A percentile compares a stretch with the other conserved stretches of the same genome.
phyloP scores from a whole-genome alignment of 345 rosid species.

The Physaria fendleri region DNA sequence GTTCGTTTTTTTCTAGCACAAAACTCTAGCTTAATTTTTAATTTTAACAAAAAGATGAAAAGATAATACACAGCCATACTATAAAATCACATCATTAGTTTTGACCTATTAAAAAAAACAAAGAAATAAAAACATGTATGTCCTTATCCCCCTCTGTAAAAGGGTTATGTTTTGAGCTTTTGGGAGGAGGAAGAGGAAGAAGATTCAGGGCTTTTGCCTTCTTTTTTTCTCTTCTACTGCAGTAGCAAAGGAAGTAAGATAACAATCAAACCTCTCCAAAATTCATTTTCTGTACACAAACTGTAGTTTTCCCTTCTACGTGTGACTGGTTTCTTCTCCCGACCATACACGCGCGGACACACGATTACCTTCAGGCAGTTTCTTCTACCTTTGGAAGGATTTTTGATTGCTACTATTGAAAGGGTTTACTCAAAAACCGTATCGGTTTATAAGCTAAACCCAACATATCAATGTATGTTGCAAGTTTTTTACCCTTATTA shows the following conservation, averaged over 20 bases:
- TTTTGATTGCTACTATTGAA: slow-evolving; percentile 18
- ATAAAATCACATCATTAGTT: too few relatives aligned
- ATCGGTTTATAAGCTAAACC: background rate
- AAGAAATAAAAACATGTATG: background rate
- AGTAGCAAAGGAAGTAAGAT: slow-evolving; percentile 17
- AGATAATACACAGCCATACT: too few relatives aligned
- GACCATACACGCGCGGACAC: background rate
- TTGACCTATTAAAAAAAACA: background rate
- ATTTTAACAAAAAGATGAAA: too few relatives aligned
- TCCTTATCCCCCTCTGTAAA: slow-evolving; percentile 19
- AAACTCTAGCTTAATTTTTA: too few relatives aligned
- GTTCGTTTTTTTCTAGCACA: too few relatives aligned
- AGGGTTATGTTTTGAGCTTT: slow-evolving; percentile 14
- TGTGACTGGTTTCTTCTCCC: slow-evolving; percentile 15
- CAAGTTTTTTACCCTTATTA: slow-evolving; percentile 8
- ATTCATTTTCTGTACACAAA: slow-evolving; percentile 24
- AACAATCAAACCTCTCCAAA: slow-evolving; percentile 28
- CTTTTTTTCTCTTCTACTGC: background rate
- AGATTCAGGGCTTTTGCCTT: slow-evolving; percentile 12
- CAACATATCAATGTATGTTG: slow-evolving; percentile 5
- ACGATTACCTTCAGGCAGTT: slow-evolving; percentile 8
- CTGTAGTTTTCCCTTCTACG: slow-evolving; percentile 8
- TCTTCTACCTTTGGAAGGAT: slow-evolving; percentile 15
- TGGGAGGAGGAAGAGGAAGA: slow-evolving; percentile 4
- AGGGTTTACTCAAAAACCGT: slow-evolving; percentile 10